A percentile compares a stretch with the other conserved stretches of the same genome.
Evolutionary conservation across 495 filamentous ascomycete species (phyloP).

Genomic region (Rusavskia elegans): DNA sequence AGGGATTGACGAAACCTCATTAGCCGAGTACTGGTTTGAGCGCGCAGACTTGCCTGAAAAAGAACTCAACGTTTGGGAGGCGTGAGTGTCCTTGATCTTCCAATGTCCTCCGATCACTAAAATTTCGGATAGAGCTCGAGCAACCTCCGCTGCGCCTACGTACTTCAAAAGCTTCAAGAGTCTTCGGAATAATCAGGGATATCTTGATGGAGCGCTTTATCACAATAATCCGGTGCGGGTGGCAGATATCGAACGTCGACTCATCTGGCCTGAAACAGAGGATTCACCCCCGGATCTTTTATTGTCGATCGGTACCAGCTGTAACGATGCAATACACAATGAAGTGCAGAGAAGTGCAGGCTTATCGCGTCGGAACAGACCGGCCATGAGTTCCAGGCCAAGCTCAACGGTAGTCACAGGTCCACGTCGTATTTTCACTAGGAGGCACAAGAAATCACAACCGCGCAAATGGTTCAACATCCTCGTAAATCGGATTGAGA

Average conservation of each 20-base stretch:
- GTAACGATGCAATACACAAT: background rate
- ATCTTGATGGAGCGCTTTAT: constrained; percentile 10
- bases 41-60: constrained; percentile 23
- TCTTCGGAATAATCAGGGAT: background rate
- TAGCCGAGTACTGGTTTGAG: constrained; percentile 22
- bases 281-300: constrained; percentile 20
- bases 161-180: constrained; percentile 27
- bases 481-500: constrained; percentile 10
- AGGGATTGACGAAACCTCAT: background rate
- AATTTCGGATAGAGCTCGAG: constrained; percentile 26
- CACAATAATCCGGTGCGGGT: constrained; percentile 23
- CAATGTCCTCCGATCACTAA: constrained; percentile 5
- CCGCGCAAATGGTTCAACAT: background rate
- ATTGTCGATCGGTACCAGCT: constrained; percentile 23
- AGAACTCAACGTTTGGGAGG: constrained; percentile 36
- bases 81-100: constrained; percentile 15
- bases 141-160: constrained; percentile 30
- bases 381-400: background rate
- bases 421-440: background rate
- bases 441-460: background rate
- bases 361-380: background rate
- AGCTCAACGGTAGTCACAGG: background rate
- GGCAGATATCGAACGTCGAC: constrained; percentile 21
- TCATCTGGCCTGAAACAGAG: constrained; percentile 20
- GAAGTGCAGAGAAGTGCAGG: background rate